Base-by-base conservation (phyloP, 2,329 filamentous ascomycete genomes). In the Furcasterigmium sp. region DNA sequence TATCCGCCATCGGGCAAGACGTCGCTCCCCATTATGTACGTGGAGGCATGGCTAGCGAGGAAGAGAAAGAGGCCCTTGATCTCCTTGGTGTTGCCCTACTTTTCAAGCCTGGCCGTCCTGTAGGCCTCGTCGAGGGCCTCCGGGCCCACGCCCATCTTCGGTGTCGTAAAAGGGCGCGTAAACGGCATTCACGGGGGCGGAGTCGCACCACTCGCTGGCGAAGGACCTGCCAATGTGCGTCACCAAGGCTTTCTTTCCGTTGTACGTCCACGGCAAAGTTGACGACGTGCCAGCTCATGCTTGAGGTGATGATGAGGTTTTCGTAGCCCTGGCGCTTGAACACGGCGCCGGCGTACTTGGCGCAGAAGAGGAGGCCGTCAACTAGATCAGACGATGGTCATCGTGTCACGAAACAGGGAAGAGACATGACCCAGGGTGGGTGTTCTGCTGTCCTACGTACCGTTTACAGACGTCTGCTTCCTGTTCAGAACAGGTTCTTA, bases 61-160 rank as follows among this genome's bases (percentile, higher is more conserved):
- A 76, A 76, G 29, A 77, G 58, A 50, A 75, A 78, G 13, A 73
- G 58, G 6, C 77, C 80, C 70, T 83, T 84, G 50, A 84, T 65
- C 65, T 84, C 80, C 66, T 80, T 81, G 4, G 79, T 78, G 53
- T 83, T 73, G 20, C 76, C 80, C 48, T 82, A 72, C 47, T 80
- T 71, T 30, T 77, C 72, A 14, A 76, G 51, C 2, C 65, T 63
- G 0, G 73, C 63, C 73, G 78, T 76, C 1, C 69, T 54, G 36
- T 69, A 64, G 1, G 65, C 68, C 53, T 77, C 73, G 15, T 75
- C 68, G 8, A 70, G 48, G 3, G 63, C 63, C 3, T 45, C 35
- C 0, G 65, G 63, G 14, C 65, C 59, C 1, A 72, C 73, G 0
- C 73, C 72, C 65, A 79, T 75, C 51, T 73, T 73, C n/a, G 1